Conservation (phyloP, 2,329 filamentous ascomycete genomes). For the Calonectria honghensis region DNA sequence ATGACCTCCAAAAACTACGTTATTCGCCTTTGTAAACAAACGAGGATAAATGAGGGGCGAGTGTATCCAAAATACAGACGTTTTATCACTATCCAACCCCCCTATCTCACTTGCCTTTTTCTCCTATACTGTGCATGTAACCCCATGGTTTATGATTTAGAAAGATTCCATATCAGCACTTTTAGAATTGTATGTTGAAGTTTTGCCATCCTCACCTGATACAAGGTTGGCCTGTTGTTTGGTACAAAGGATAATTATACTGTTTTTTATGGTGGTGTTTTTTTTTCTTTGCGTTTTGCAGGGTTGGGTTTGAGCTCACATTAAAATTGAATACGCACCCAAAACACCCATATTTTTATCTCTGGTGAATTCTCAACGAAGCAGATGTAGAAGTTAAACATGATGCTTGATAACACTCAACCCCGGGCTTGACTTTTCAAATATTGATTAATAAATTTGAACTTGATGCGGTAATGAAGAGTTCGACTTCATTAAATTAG, state of each 20-base stretch:
- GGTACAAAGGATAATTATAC: neutral
- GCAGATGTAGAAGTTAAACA: neutral
- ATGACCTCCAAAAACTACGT: no score
- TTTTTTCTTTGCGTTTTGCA: neutral
- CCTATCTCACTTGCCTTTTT: neutral
- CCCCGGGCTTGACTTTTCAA: fast-evolving
- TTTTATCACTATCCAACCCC: neutral
- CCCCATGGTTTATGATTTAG: neutral
- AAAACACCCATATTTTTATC: neutral
- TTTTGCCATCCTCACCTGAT: neutral
- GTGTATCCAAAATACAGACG: no score
- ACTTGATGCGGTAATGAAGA: neutral
- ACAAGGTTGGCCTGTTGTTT: neutral
- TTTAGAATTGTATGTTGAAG: neutral
- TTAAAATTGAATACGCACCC: neutral
- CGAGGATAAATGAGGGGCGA: no score
- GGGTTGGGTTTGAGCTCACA: neutral
- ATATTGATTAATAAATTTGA: neutral
- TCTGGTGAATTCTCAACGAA: neutral
- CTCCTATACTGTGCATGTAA: neutral
- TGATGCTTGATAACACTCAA: neutral
- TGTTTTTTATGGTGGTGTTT: neutral
- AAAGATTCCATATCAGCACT: neutral
- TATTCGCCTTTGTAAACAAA: neutral
- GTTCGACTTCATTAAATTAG: neutral